phyloP scores from a whole-genome alignment of 257 asterid genomes.

The Nicotiana tabacum region DNA sequence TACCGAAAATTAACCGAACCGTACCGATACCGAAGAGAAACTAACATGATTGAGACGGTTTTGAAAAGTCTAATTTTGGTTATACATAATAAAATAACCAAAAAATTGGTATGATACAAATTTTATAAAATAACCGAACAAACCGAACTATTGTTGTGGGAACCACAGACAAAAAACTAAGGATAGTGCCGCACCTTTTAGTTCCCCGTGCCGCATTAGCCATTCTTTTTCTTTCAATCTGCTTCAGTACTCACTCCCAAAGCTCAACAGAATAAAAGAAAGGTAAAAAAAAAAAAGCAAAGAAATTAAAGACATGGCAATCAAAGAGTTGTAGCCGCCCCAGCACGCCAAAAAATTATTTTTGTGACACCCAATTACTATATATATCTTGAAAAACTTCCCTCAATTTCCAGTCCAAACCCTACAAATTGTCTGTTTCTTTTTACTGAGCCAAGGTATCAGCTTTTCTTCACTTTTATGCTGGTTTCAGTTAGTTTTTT shows the following conservation, averaged over 20 bases:
- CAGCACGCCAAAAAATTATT: not conserved
- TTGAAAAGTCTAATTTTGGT: no score
- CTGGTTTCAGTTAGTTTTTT: not conserved
- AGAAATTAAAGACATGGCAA: not conserved
- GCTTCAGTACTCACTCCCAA: not conserved
- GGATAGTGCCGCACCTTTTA: slow-evolving; percentile 15
- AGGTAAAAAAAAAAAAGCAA: no score
- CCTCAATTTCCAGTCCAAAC: not conserved
- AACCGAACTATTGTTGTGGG: not conserved
- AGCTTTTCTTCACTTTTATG: not conserved
- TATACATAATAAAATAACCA: no score
- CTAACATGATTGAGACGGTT: no score
- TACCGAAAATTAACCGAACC: no score
- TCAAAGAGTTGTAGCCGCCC: not conserved
- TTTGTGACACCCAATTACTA: not conserved
- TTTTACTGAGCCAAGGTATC: slow-evolving; percentile 8
- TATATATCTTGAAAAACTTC: not conserved
- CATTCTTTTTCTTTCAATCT: slow-evolving; percentile 13
- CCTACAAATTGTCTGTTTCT: not conserved
- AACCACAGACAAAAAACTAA: not conserved
- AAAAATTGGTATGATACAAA: no score
- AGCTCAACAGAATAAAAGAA: not conserved
- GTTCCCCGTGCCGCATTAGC: slow-evolving; percentile 10
- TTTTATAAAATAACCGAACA: no score
- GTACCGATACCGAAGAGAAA: no score